Conservation (phyloP, 1,284 basidiomycete species). For the Malassezia equina region DNA sequence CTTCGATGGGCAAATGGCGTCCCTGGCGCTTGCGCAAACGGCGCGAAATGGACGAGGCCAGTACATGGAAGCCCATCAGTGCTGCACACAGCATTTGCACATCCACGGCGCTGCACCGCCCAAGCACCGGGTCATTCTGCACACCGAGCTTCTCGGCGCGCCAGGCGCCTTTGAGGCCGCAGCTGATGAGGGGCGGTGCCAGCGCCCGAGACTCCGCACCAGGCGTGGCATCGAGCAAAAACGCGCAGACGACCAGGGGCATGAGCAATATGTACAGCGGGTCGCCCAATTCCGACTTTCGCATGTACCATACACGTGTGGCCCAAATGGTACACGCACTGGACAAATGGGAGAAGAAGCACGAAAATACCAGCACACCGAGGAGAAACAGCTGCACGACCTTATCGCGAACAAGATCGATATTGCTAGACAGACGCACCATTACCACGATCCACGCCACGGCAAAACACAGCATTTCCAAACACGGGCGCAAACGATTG, state of each 20-base stretch:
- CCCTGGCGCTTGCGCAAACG: conserved; percentile 1
- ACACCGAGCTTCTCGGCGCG: not conserved
- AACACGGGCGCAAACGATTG: not conserved
- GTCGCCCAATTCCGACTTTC: conserved; percentile 6
- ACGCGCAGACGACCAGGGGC: conserved; percentile 1
- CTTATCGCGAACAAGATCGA: conserved; percentile 1
- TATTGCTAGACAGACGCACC: not conserved
- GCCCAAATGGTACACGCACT: conserved; percentile 9
- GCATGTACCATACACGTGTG: conserved; percentile 11
- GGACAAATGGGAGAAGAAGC: conserved; percentile 2
- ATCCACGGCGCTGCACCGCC: conserved; percentile 5
- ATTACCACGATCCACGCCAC: not conserved
- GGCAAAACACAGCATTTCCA: conserved; percentile 2
- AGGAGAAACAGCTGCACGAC: not conserved
- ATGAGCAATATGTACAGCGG: conserved; percentile 11
- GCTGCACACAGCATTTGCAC: not conserved
- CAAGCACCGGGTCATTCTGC: not conserved
- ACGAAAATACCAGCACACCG: not conserved
- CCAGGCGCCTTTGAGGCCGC: conserved; percentile 2
- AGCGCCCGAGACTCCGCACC: not conserved
- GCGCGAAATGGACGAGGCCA: conserved; percentile 4
- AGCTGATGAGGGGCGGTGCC: conserved; percentile 1
- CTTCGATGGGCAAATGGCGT: conserved; percentile 1
- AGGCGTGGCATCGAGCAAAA: not conserved
- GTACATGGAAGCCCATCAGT: conserved; percentile 9